Conservation (phyloP, 169 alveolate species). For the Cryptosporidium tyzzeri region DNA sequence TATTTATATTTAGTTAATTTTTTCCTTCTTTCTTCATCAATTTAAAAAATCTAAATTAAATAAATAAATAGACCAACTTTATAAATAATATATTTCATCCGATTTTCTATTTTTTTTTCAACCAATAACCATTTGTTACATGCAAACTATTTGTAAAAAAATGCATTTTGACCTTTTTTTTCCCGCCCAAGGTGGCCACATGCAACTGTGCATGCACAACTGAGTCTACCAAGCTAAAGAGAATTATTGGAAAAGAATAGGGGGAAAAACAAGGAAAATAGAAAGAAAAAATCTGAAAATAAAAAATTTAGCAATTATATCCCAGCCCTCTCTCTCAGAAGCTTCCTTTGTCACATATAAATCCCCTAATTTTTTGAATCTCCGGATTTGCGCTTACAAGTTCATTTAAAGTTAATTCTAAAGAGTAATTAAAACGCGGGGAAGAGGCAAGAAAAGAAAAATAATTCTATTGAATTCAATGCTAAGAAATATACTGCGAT, state of each 20-base stretch:
- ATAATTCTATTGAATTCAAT: background rate
- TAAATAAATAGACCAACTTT: background rate
- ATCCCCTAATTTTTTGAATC: background rate
- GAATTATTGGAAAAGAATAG: background rate
- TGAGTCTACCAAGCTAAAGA: background rate
- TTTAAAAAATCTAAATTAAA: background rate
- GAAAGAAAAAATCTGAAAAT: background rate
- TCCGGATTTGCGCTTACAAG: background rate
- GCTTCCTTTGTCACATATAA: background rate
- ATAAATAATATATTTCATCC: background rate
- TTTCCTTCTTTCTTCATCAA: background rate
- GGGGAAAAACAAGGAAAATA: background rate
- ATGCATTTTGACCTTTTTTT: constrained; percentile 35
- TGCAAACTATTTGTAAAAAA: constrained; percentile 9
- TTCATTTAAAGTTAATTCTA: background rate
- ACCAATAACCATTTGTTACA: background rate
- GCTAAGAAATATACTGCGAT: background rate
- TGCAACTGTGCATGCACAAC: constrained; percentile 39
- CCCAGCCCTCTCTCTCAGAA: background rate
- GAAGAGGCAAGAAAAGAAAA: background rate
- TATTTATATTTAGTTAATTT: background rate
- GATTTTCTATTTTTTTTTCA: background rate
- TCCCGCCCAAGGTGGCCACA: constrained; percentile 60
- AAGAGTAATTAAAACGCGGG: background rate
- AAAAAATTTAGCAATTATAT: background rate